These are phyloP conservation scores for Peniophora sp. DNA, from an alignment of 1,284 basidiomycete genomes.

Conservation along the genomic window DNA sequence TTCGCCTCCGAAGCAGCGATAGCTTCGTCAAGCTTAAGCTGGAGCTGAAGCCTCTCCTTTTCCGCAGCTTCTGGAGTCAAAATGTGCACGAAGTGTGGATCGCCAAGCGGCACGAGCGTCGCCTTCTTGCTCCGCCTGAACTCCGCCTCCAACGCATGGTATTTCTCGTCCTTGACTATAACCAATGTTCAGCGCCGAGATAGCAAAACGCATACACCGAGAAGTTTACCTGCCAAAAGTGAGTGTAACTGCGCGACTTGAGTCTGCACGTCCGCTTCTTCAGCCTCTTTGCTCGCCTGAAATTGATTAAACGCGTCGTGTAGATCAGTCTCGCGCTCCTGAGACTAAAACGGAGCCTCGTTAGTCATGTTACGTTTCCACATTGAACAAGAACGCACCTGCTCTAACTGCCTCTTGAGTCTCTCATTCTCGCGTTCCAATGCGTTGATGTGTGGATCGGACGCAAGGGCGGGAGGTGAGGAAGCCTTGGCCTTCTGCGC, in stretches of 20 bases:
- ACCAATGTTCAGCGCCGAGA: background rate
- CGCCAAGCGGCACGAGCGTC: slow-evolving; percentile 40
- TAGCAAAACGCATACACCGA: background rate
- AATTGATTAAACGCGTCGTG: slow-evolving; percentile 38
- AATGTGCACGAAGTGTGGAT: slow-evolving; percentile 48
- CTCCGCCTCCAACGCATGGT: slow-evolving; percentile 49
- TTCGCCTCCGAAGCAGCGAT: slow-evolving; percentile 36
- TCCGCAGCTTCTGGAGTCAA: slow-evolving; percentile 67
- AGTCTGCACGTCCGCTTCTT: background rate
- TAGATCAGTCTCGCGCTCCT: slow-evolving; percentile 49
- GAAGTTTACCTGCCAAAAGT: background rate
- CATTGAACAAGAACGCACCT: slow-evolving; percentile 25
- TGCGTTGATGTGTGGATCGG: slow-evolving; percentile 8
- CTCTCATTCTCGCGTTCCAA: slow-evolving; percentile 13
- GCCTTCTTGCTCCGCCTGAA: slow-evolving; percentile 36
- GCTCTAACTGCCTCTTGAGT: slow-evolving; percentile 15
- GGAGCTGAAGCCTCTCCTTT: slow-evolving; percentile 48
- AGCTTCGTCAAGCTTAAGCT: slow-evolving; percentile 39
- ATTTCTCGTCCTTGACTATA: slow-evolving; percentile 48
- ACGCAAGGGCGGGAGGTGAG: background rate
- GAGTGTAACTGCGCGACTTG: background rate
- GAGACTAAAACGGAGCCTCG: slow-evolving; percentile 33
- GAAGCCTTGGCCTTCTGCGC: slow-evolving; percentile 9
- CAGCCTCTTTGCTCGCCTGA: slow-evolving; percentile 43
- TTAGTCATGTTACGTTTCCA: slow-evolving; percentile 38